Conservation (phyloP, 1,284 basidiomycete genomes). For the Ustilago shanxiensis region DNA sequence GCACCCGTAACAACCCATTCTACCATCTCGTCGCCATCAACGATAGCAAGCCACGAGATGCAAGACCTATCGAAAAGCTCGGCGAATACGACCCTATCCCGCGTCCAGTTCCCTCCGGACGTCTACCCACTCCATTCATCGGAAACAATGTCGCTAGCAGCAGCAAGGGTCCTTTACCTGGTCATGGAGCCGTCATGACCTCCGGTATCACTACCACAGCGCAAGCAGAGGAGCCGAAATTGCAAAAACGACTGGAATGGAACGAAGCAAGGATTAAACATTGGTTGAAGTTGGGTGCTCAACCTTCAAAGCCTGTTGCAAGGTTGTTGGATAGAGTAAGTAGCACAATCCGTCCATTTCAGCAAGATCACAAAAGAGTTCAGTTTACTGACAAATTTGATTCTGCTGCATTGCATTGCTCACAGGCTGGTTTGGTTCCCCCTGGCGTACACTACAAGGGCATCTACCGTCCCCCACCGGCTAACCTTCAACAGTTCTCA, state of each 20-base stretch:
- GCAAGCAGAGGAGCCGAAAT: slow-evolving; percentile 18
- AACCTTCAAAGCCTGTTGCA: slow-evolving; percentile 83
- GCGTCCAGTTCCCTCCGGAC: slow-evolving; percentile 32
- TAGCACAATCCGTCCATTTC: slow-evolving; percentile 41
- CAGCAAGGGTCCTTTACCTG: slow-evolving; percentile 3
- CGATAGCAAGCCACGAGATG: slow-evolving; percentile 81
- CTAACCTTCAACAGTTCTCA: not conserved
- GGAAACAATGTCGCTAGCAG: not conserved
- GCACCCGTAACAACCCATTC: slow-evolving; percentile 81
- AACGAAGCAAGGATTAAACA: slow-evolving; percentile 88
- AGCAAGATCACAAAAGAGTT: not conserved
- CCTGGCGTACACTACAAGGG: slow-evolving; percentile 61
- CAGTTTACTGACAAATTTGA: not conserved
- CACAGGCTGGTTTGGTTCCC: slow-evolving; percentile 57
- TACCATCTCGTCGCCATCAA: slow-evolving; percentile 91
- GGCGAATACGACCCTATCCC: slow-evolving; percentile 85
- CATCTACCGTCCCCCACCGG: slow-evolving; percentile 51
- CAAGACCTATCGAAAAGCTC: slow-evolving; percentile 88
- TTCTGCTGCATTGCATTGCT: not conserved
- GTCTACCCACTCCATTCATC: slow-evolving; percentile 25
- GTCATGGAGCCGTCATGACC: slow-evolving; percentile 58
- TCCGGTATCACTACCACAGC: slow-evolving; percentile 32
- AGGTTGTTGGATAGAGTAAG: slow-evolving; percentile 84
- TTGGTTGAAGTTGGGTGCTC: slow-evolving; percentile 87
- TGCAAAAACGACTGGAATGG: slow-evolving; percentile 85